Conservation (phyloP, 768 basidiomycete species). For the Nidularia pulvinata region DNA sequence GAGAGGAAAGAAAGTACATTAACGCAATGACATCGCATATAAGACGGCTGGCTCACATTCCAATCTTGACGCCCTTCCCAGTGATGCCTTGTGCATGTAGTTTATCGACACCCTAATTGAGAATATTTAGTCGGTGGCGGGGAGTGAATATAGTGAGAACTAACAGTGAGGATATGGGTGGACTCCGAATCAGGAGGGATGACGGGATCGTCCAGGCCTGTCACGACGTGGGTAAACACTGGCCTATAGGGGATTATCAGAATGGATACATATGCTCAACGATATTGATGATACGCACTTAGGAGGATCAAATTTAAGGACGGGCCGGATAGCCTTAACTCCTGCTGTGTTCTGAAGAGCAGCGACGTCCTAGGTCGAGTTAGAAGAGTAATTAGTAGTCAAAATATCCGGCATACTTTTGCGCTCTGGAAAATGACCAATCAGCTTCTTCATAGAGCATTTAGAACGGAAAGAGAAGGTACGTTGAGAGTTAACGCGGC, state of each 20-base stretch:
- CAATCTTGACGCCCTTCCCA: conserved; percentile 69
- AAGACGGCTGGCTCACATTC: conserved; percentile 39
- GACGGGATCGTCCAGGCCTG: conserved; percentile 27
- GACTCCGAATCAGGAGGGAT: conserved; percentile 45
- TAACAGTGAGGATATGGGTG: conserved; percentile 54
- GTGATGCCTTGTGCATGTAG: conserved; percentile 61
- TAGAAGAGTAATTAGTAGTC: conserved; percentile 5
- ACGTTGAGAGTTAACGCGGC: conserved; percentile 47
- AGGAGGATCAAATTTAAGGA: conserved; percentile 39
- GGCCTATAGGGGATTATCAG: conserved; percentile 9
- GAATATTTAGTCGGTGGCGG: not conserved
- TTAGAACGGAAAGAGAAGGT: not conserved
- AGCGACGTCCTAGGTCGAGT: conserved; percentile 43
- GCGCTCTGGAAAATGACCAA: not conserved
- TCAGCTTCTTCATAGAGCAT: not conserved
- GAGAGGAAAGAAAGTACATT: not conserved
- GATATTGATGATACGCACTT: conserved; percentile 26
- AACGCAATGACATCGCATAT: not conserved
- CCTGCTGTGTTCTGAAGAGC: conserved; percentile 44
- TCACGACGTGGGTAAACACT: not conserved
- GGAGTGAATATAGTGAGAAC: conserved; percentile 5
- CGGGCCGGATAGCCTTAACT: conserved; percentile 58
- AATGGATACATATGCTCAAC: not conserved
- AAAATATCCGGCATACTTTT: not conserved
- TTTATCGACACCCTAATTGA: conserved; percentile 55